phyloP scores from a whole-genome alignment of 805 yeast species.

The Torulaspora quercuum region DNA sequence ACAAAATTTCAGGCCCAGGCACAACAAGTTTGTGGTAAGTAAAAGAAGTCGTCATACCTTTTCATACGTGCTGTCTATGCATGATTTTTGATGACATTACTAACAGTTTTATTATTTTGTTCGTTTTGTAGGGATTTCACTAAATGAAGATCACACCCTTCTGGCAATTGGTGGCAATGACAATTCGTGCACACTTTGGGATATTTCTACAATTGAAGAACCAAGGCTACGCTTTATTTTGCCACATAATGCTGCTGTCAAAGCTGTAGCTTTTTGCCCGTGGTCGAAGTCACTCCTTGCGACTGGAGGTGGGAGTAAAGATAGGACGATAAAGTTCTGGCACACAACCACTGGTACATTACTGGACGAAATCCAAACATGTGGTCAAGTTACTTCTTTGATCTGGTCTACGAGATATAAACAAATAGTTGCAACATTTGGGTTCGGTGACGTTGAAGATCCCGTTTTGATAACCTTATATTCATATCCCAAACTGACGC shows the following conservation, averaged over 20 bases:
- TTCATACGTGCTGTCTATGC: constrained; percentile 3
- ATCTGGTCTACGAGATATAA: constrained; percentile 65
- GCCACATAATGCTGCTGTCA: constrained; percentile 80
- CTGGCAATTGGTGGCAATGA: constrained; percentile 85
- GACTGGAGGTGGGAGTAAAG: constrained; percentile 88
- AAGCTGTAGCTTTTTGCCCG: constrained; percentile 87
- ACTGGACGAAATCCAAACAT: constrained; percentile 52
- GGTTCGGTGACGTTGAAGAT: constrained; percentile 58
- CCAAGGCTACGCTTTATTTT: constrained; percentile 50
- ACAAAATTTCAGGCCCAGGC: constrained; percentile 45
- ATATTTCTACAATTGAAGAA: constrained; percentile 41
- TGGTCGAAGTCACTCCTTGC: constrained; percentile 80
- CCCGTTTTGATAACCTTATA: constrained; percentile 57
- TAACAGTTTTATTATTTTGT: constrained; percentile 1
- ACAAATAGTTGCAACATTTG: constrained; percentile 77
- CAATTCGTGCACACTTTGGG: constrained; percentile 77
- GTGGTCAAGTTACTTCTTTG: constrained; percentile 74
- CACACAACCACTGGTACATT: constrained; percentile 76
- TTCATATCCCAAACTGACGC: constrained; percentile 61
- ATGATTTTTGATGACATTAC: background rate
- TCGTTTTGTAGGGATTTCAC: constrained; percentile 47
- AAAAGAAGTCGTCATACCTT: too few relatives aligned
- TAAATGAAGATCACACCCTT: constrained; percentile 51
- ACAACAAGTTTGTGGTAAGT: constrained; percentile 59
- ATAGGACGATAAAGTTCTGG: constrained; percentile 81